Percentiles rank a stretch among this genome's conserved stretches.
Conservation (phyloP, 2,329 filamentous ascomycete species). For the Dendrostoma leiphaemia region DNA sequence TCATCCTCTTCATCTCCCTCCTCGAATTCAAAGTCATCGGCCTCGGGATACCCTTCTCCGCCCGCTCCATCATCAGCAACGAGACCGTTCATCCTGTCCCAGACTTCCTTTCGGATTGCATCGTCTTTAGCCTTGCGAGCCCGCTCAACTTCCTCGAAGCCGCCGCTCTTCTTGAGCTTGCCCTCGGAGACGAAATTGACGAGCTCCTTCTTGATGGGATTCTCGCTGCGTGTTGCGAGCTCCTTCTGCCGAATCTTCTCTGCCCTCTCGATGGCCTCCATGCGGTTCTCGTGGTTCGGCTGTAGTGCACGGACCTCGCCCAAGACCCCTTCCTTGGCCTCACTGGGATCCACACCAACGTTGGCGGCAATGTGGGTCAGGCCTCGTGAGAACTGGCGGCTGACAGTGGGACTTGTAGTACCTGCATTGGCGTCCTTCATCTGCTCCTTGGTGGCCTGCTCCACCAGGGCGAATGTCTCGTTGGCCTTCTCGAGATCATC, state of each 20-base stretch:
- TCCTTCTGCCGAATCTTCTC: conserved; percentile 90
- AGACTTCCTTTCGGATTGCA: conserved; percentile 75
- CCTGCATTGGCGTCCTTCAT: conserved; percentile 68
- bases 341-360: conserved; percentile 60
- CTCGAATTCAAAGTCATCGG: conserved; percentile 11
- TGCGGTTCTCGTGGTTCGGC: conserved; percentile 87
- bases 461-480: conserved; percentile 90
- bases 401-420: conserved; percentile 43
- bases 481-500: conserved; percentile 94
- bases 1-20: conserved; percentile 4
- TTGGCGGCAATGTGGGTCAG: conserved; percentile 52
- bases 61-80: conserved; percentile 39
- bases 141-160: conserved; percentile 90
- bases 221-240: conserved; percentile 71
- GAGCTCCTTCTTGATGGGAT: conserved; percentile 81
- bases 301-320: conserved; percentile 91
- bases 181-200: conserved; percentile 82
- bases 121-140: conserved; percentile 84
- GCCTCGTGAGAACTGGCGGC: conserved; percentile 53
- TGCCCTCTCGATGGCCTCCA: conserved; percentile 96
- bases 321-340: conserved; percentile 87
- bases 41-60: conserved; percentile 31
- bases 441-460: conserved; percentile 98
- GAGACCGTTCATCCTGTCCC: conserved; percentile 63
- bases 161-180: conserved; percentile 92